Base-by-base conservation (phyloP, 345 rosid genomes). In the Theobroma cacao region DNA sequence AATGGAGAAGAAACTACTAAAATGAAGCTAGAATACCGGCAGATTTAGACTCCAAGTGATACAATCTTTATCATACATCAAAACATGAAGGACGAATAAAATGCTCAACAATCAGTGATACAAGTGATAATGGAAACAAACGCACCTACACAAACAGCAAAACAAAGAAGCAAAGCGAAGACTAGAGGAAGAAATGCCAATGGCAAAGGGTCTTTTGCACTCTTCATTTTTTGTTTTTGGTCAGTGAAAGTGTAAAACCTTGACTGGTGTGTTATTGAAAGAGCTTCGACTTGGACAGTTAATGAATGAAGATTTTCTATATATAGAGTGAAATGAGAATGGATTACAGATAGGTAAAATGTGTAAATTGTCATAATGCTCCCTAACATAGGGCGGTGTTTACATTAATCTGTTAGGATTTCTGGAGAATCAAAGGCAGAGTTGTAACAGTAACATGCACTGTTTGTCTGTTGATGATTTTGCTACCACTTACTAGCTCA, bases 221-320 rank as follows among this genome's bases (percentile, higher is more conserved):
- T 4, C 52, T 22, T 66, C 72, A 66, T 66, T 41, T 66, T 22
- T 36, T 4, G 22, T 36, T 36, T 36, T 18, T 20, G 59, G 5
- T n/a, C 7, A 20, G 26, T 53, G 26, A 53, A 53, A 53, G n/a
- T 0, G 26, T 53, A 50, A 10, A 48, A 10, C 26, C 6, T 53
- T 0, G 11, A 7, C 20, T n/a, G 59, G 18, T 11, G 38, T 38
- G 30, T 26, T 36, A n/a, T 34, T 64, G 0, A 65, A 65, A 11
- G 47, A 36, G 70, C 47, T 64, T 20, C n/a, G 70, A 36, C 48
- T 38, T 65, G 14, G 70, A 9, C 45, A 65, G 47, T 38, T 30
- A 12, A 65, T 22, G 71, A 66, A 40, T 38, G 69, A 65, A 38
- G 71, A 66, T 66, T 45, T 66, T 50, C 71, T 63, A 40, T 56